A percentile compares a stretch with the other conserved stretches of the same genome.
Conservation (phyloP, 176 grass and related monocot genomes). For the Cymbopogon citratus region DNA sequence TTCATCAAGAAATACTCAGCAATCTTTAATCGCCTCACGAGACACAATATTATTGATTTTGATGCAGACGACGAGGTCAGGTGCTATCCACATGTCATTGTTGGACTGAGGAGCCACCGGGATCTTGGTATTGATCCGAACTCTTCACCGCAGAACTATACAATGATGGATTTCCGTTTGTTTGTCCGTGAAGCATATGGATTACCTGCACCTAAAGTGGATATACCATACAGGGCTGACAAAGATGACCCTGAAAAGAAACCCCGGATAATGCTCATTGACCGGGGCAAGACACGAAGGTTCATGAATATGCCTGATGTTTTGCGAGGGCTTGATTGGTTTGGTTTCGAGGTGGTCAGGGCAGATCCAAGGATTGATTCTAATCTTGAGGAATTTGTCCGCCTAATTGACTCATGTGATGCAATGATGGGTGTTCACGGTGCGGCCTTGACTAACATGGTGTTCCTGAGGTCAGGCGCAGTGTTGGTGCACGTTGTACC, state of each 20-base stretch:
- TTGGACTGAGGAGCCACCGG: conserved; percentile 57
- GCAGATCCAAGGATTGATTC: conserved; percentile 29
- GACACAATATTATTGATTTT: conserved; percentile 41
- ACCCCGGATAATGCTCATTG: conserved; percentile 65
- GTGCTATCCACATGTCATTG: conserved; percentile 59
- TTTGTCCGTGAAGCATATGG: conserved; percentile 55
- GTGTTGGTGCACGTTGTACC: conserved; percentile 73
- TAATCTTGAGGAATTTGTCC: conserved; percentile 35
- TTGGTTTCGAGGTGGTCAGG: conserved; percentile 62
- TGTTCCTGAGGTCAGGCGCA: conserved; percentile 46
- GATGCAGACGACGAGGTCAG: conserved; percentile 38
- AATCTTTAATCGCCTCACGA: conserved; percentile 38
- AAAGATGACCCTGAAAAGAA: conserved; percentile 46
- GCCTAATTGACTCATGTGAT: conserved; percentile 46
- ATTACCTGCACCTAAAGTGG: conserved; percentile 22
- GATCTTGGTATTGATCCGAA: conserved; percentile 52
- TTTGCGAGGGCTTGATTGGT: conserved; percentile 34
- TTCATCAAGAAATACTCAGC: conserved; percentile 57
- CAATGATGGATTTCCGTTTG: conserved; percentile 59
- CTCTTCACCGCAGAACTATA: conserved; percentile 38
- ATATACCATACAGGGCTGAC: conserved; percentile 32
- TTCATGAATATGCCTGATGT: conserved; percentile 44
- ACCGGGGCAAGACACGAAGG: conserved; percentile 41
- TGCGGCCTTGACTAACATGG: conserved; percentile 63
- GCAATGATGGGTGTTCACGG: conserved; percentile 73